These are phyloP conservation scores for Cnidoscolus chayamansa DNA, from an alignment of 441 rosid genomes.

Conservation along the genomic window DNA sequence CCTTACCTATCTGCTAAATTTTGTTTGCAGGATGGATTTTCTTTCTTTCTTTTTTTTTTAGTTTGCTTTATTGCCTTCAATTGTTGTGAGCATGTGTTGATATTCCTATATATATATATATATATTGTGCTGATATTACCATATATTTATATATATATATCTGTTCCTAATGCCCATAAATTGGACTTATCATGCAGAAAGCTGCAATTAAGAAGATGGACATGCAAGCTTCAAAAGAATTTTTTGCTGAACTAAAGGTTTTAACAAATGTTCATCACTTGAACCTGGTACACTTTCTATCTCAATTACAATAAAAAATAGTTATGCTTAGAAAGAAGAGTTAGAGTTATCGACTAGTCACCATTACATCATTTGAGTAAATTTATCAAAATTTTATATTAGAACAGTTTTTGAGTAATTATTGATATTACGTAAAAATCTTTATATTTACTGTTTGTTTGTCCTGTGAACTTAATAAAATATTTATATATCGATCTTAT, in stretches of 20 bases:
- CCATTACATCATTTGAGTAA: not conserved
- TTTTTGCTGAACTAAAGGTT: conserved; percentile 90
- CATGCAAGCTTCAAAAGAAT: conserved; percentile 91
- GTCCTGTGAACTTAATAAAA: not conserved
- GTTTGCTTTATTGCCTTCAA: not conserved
- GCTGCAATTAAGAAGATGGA: conserved; percentile 99
- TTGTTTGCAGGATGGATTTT: not conserved
- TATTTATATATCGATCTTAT: not conserved
- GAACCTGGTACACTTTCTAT: conserved; percentile 64
- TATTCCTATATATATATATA: not conserved
- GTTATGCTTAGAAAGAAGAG: not conserved
- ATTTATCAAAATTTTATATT: not conserved
- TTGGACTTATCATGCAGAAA: conserved; percentile 47
- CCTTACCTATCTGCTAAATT: not conserved
- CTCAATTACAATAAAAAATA: not conserved
- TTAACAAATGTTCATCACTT: conserved; percentile 91
- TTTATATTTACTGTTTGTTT: not conserved
- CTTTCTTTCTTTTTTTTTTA: not conserved
- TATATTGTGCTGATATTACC: not conserved
- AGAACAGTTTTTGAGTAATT: not conserved
- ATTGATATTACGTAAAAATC: not conserved
- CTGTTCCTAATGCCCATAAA: not conserved
- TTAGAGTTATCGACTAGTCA: not conserved
- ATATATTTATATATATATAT: not conserved
- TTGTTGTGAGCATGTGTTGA: not conserved